phyloP scores from a whole-genome alignment of 2,329 filamentous ascomycete genomes.

The Fusarium hostae region DNA sequence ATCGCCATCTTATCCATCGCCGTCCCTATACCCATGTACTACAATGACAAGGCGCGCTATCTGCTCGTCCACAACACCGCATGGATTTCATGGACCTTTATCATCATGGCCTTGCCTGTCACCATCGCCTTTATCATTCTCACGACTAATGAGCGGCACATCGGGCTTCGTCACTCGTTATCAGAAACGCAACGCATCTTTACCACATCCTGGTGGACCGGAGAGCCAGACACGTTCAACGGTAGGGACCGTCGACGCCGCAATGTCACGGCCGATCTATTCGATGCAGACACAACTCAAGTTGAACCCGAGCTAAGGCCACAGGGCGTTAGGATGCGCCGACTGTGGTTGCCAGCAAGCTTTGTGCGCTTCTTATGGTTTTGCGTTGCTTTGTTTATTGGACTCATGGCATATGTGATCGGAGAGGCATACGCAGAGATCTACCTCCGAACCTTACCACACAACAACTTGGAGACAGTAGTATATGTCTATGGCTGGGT shows the following conservation, averaged over 20 bases:
- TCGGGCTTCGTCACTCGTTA: conserved; percentile 68
- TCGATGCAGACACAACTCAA: conserved; percentile 52
- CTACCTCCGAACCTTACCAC: conserved; percentile 73
- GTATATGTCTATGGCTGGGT: conserved; percentile 79
- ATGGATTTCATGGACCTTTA: conserved; percentile 77
- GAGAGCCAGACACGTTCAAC: conserved; percentile 62
- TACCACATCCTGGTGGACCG: conserved; percentile 73
- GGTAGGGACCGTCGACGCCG: conserved; percentile 56
- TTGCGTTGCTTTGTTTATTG: conserved; percentile 70
- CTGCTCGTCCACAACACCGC: conserved; percentile 71
- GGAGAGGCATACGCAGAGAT: conserved; percentile 77
- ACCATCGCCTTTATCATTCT: conserved; percentile 72
- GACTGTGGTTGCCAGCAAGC: conserved; percentile 71
- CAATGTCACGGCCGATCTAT: conserved; percentile 50
- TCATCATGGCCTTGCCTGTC: conserved; percentile 77
- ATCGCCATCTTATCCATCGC: conserved; percentile 70
- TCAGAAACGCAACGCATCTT: conserved; percentile 76
- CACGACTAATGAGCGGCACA: conserved; percentile 71
- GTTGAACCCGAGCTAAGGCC: conserved; percentile 41
- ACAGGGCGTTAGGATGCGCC: conserved; percentile 55
- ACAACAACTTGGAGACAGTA: conserved; percentile 73
- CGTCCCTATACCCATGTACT: conserved; percentile 69
- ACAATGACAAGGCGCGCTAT: conserved; percentile 62
- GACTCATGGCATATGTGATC: conserved; percentile 72
- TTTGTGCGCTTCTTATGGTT: conserved; percentile 78